These are phyloP conservation scores for Pelargonium fulgidum DNA, from an alignment of 441 rosid species.

Conservation along the genomic window DNA sequence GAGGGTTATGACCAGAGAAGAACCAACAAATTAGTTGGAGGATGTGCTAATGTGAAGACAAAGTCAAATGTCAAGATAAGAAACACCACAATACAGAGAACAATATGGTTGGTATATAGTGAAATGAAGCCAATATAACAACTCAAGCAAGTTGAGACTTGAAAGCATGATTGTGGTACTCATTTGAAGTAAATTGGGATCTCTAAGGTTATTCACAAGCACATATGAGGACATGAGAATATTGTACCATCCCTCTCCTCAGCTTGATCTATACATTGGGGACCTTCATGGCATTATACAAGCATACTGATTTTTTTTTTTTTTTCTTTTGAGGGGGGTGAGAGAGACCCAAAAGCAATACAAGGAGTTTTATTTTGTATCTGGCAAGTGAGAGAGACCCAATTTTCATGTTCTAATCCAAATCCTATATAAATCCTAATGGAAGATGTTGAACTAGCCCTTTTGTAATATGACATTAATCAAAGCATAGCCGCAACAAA, in stretches of 20 bases:
- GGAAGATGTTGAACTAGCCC: neutral
- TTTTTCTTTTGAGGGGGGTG: too few species aligned
- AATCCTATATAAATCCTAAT: neutral
- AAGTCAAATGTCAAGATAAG: neutral
- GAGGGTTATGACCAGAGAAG: neutral
- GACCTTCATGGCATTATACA: neutral
- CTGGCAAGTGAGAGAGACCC: neutral
- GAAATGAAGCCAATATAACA: neutral
- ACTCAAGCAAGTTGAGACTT: neutral
- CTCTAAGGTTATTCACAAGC: neutral
- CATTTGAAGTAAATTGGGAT: neutral
- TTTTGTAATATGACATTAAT: neutral
- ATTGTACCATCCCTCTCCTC: neutral
- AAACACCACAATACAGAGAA: neutral
- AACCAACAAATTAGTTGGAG: neutral
- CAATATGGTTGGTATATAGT: neutral
- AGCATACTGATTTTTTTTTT: neutral
- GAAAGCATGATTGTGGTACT: neutral
- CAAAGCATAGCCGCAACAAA: slow-evolving; percentile 1
- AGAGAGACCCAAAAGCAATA: too few species aligned
- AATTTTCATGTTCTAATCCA: neutral
- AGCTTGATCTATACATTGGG: neutral
- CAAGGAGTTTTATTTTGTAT: too few species aligned
- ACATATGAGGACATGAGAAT: neutral
- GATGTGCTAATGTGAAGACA: neutral